A percentile compares a stretch with the other conserved stretches of the same genome.
phyloP scores from a whole-genome alignment of 2,329 filamentous ascomycete genomes.

The Scedosporium aurantiacum region DNA sequence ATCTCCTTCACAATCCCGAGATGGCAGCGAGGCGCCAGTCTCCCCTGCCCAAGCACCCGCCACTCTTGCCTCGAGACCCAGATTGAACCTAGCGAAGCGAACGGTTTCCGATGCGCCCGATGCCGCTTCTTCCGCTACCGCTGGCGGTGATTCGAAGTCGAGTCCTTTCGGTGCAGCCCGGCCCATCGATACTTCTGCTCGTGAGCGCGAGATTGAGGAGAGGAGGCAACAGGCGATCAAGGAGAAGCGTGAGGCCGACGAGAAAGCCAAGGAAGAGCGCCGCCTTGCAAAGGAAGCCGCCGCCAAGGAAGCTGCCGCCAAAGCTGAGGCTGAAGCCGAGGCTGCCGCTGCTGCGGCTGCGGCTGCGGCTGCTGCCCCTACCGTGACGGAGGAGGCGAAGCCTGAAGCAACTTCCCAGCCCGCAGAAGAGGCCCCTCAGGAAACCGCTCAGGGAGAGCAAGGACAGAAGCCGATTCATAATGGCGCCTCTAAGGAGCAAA shows the following conservation, averaged over 20 bases:
- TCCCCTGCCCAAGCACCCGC: conserved; percentile 49
- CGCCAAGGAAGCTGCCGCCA: conserved; percentile 45
- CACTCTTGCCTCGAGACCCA: conserved; percentile 56
- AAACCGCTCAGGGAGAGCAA: conserved; percentile 18
- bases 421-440: conserved; percentile 13
- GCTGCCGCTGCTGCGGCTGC: conserved; percentile 23
- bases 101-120: conserved; percentile 68
- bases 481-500: conserved; percentile 30
- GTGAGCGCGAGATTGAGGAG: conserved; percentile 84
- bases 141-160: conserved; percentile 58
- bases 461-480: conserved; percentile 11
- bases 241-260: conserved; percentile 79
- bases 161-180: conserved; percentile 90
- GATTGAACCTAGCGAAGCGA: conserved; percentile 79
- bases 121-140: conserved; percentile 35
- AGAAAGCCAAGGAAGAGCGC: conserved; percentile 70
- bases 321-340: conserved; percentile 28
- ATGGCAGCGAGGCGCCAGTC: conserved; percentile 64
- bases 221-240: conserved; percentile 63
- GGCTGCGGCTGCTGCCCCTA: conserved; percentile 20
- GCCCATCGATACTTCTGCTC: conserved; percentile 84
- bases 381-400: conserved; percentile 13
- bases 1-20: conserved; percentile 56
- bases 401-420: conserved; percentile 19
- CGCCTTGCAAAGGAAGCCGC: conserved; percentile 54